Base-by-base conservation (phyloP, 2,329 filamentous ascomycete genomes). In the Bipolaris cookei region DNA sequence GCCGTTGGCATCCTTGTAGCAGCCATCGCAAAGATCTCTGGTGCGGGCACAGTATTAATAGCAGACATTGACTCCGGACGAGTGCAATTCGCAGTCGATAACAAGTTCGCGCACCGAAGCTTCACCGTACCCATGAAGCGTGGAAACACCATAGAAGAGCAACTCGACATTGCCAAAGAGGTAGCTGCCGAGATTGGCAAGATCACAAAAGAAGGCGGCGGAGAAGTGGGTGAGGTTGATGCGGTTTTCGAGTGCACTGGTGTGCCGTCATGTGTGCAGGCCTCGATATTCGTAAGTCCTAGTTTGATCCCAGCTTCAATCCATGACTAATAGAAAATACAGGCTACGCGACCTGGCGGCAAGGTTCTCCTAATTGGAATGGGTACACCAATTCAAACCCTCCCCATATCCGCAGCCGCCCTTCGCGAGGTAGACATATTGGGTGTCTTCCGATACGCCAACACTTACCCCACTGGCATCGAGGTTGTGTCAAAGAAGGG, bases 281-380 rank as follows among this genome's bases (percentile, higher is more conserved):
- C 88, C 1, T 84, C 86, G n/a, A 85, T 92, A 18, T 92, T 89
- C 64, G 88, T 81, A 64, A 71, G 77, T 73, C 13, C 16, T 13
- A 13, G 16, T 21, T 6, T 6, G 2, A 10, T 14, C 34, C 8
- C n/a, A 28, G 11, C 34, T 18, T 23, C 11, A 14, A 44, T 4
- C 3, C 6, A n/a, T 18, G 13, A n/a, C 23, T 60, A 23, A 60
- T 37, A 42, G 7, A 10, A 30, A 1, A 23, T 10, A 3, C 43
- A 81, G 79, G 75, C 88, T 3, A 88, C 89, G 8, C 83, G 83
- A 56, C 82, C 89, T 0, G 90, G 90, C 23, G 90, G 90, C 16
- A 88, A 88, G 66, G 81, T 92, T 46, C 83, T 92, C 73, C 87
- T 92, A 73, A 89, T 93, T 21, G 90, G 90, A 51, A 92, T 92